Evolutionary conservation across 257 asterid genomes (phyloP).

Genomic region (Parsonsia alboflavescens): DNA sequence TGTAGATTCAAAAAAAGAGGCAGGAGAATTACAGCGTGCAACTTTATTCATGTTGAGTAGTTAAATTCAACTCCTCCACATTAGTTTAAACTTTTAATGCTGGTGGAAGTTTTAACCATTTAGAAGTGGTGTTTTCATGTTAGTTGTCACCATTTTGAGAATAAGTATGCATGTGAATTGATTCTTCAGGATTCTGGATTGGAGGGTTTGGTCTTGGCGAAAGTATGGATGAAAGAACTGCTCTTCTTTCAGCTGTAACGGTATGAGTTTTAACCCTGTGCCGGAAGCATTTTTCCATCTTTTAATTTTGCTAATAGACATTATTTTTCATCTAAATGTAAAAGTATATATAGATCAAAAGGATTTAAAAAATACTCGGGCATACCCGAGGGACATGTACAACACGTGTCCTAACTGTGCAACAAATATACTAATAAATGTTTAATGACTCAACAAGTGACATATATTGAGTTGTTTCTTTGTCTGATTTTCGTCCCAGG

Average conservation of each 20-base stretch:
- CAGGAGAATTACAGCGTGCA: background rate
- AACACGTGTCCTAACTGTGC: too few species aligned
- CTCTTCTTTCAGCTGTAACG: slow-evolving; percentile 61
- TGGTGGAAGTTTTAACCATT: too few species aligned
- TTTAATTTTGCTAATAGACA: background rate
- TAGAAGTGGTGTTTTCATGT: background rate
- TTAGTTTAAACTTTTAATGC: too few species aligned
- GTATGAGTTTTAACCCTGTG: slow-evolving; percentile 34
- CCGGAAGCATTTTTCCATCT: background rate
- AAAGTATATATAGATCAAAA: too few species aligned
- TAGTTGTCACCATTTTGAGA: background rate
- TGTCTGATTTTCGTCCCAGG: slow-evolving; percentile 41
- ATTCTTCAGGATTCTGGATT: slow-evolving; percentile 69
- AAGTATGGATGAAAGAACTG: slow-evolving; percentile 72
- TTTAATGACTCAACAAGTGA: background rate
- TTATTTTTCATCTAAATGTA: too few species aligned
- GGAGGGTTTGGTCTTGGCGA: slow-evolving; percentile 95
- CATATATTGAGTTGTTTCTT: background rate
- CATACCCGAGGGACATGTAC: too few species aligned
- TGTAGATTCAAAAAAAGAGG: background rate
- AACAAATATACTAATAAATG: too few species aligned
- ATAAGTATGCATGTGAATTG: background rate
- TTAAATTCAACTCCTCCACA: too few species aligned
- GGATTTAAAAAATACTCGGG: too few species aligned
- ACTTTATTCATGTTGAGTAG: background rate